Evolutionary conservation across 2,329 filamentous ascomycete genomes (phyloP).

Genomic region (Byssochlamys sp.): DNA sequence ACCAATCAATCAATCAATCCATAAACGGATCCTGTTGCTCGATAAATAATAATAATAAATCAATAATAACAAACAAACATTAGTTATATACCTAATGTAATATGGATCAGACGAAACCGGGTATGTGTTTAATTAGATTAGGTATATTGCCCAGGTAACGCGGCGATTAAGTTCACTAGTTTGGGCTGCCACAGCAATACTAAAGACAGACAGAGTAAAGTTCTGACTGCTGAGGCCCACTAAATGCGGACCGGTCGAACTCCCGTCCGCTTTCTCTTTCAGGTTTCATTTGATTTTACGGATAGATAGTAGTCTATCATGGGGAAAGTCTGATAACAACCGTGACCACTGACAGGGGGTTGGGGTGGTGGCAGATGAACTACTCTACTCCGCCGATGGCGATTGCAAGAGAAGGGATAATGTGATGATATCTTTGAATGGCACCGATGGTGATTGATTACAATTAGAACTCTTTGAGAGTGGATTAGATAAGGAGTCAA

Average conservation of each 20-base stretch:
- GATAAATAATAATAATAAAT: background rate
- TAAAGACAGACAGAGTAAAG: background rate
- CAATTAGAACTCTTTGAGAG: background rate
- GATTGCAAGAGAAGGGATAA: no score
- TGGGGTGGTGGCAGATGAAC: background rate
- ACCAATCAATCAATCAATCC: background rate
- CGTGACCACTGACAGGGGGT: background rate
- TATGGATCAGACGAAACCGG: background rate
- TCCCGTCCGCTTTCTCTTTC: background rate
- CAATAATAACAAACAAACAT: background rate
- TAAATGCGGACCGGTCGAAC: background rate
- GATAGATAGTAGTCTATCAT: background rate
- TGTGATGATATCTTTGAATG: background rate
- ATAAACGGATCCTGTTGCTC: background rate
- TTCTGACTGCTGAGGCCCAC: background rate
- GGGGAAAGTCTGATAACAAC: background rate
- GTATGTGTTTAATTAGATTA: background rate
- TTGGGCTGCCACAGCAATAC: background rate
- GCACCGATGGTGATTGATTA: background rate
- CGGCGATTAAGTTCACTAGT: background rate
- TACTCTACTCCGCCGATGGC: no score
- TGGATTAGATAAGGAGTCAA: background rate
- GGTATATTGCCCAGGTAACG: background rate
- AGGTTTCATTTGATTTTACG: background rate
- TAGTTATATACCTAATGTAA: background rate